Conservation (phyloP, 495 filamentous ascomycete species). For the Lophiotrema nucula region DNA sequence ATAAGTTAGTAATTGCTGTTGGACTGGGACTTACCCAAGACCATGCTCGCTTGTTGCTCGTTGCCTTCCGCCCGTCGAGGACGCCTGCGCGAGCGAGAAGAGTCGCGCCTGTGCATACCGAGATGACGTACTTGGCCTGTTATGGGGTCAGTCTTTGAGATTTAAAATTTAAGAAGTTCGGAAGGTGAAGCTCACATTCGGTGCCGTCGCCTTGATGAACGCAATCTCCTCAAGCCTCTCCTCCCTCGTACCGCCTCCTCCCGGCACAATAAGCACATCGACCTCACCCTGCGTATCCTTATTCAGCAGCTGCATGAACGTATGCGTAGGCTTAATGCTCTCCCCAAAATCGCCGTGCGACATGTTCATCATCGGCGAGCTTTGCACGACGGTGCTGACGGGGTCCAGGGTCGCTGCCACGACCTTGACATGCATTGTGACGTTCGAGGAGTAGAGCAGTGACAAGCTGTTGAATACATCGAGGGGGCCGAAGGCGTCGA, state of each 20-base stretch:
- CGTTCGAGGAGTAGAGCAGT: constrained; percentile 32
- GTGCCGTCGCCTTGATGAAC: constrained; percentile 49
- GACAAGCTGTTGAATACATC: constrained; percentile 51
- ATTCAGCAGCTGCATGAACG: constrained; percentile 47
- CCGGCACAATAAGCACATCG: constrained; percentile 24
- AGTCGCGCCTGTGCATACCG: constrained; percentile 30
- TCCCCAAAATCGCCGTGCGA: constrained; percentile 43
- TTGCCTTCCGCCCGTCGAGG: constrained; percentile 28
- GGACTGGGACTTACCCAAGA: constrained; percentile 36
- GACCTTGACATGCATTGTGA: constrained; percentile 47
- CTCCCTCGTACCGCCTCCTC: constrained; percentile 16
- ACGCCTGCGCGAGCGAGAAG: constrained; percentile 23
- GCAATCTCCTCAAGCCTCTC: constrained; percentile 19
- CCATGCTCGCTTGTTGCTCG: constrained; percentile 29
- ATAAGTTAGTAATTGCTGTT: too few relatives aligned
- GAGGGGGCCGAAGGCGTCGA: constrained; percentile 31
- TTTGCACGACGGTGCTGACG: constrained; percentile 43
- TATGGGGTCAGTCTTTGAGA: too few relatives aligned
- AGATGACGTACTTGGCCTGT: constrained; percentile 45
- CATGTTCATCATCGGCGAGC: constrained; percentile 20
- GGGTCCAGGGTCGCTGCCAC: constrained; percentile 52
- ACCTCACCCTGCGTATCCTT: constrained; percentile 41
- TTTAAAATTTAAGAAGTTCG: too few relatives aligned
- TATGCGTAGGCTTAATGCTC: constrained; percentile 60
- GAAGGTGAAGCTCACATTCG: constrained; percentile 38